A percentile compares a stretch with the other conserved stretches of the same genome.
Evolutionary conservation across 179 eudicot species (phyloP).

Genomic region (Spinacia oleracea): DNA sequence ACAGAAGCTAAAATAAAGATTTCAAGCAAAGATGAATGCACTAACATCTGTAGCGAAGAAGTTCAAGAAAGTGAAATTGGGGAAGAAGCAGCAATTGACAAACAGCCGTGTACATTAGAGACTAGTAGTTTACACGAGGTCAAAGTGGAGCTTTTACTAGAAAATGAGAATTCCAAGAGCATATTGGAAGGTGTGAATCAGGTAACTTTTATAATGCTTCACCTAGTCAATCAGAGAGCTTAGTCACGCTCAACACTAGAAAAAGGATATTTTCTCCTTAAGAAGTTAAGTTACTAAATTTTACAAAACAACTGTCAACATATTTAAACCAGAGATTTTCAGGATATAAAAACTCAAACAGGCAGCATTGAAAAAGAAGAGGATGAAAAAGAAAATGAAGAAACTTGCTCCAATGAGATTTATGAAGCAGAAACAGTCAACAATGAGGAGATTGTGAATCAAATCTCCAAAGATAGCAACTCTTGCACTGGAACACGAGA

Average conservation of each 20-base stretch:
- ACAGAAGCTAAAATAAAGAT: not conserved
- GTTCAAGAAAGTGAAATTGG: not conserved
- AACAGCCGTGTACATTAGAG: not conserved
- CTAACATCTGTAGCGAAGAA: not conserved
- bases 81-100: not conserved
- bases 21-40: conserved; percentile 12
- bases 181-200: not conserved
- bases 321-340: not conserved
- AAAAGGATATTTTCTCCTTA: too few species aligned
- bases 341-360: not conserved
- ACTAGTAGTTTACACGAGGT: not conserved
- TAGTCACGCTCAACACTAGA: too few species aligned
- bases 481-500: not conserved
- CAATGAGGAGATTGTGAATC: not conserved
- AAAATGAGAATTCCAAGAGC: not conserved
- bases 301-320: too few species aligned
- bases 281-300: too few species aligned
- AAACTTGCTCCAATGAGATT: not conserved
- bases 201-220: not conserved
- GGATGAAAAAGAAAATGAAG: not conserved
- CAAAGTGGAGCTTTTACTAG: not conserved
- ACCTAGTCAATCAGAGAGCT: too few species aligned
- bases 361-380: not conserved
- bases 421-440: not conserved
- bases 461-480: not conserved